Evolutionary conservation across 352 stramenopile genomes (phyloP).

Genomic region (Saprolegnia parasitica): DNA sequence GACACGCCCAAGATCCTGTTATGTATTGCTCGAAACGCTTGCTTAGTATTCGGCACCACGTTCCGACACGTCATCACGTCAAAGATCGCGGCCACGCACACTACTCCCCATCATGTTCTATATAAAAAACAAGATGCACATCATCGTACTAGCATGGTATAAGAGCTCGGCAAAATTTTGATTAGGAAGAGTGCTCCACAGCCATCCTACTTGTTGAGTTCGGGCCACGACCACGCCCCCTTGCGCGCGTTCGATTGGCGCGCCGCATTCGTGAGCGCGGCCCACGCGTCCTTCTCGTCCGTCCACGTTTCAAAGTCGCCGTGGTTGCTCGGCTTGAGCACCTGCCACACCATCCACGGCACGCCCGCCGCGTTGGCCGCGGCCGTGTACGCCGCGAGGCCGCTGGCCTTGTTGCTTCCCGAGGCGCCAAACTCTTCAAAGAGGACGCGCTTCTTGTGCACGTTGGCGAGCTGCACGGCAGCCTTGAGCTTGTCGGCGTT

Average conservation of each 20-base stretch:
- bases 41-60: no score
- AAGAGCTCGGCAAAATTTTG: no score
- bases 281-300: constrained; percentile 8
- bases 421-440: constrained; percentile 24
- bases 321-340: constrained; percentile 19
- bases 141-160: no score
- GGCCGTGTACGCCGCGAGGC: background rate
- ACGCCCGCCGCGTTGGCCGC: background rate
- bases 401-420: constrained; percentile 13
- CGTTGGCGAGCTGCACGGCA: background rate
- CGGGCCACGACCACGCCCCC: constrained; percentile 4
- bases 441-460: constrained; percentile 23
- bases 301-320: constrained; percentile 23
- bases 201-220: background rate
- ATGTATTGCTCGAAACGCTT: no score
- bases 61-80: no score
- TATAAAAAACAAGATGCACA: no score
- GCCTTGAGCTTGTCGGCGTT: background rate
- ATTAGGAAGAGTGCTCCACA: no score
- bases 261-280: background rate
- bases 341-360: constrained; percentile 25
- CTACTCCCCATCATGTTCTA: no score
- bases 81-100: no score
- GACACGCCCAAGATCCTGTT: no score
- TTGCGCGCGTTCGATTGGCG: background rate